A percentile compares a stretch with the other conserved stretches of the same genome.
Evolutionary conservation across 139 green algal genomes (phyloP).

Genomic region (Eudorina sp.): DNA sequence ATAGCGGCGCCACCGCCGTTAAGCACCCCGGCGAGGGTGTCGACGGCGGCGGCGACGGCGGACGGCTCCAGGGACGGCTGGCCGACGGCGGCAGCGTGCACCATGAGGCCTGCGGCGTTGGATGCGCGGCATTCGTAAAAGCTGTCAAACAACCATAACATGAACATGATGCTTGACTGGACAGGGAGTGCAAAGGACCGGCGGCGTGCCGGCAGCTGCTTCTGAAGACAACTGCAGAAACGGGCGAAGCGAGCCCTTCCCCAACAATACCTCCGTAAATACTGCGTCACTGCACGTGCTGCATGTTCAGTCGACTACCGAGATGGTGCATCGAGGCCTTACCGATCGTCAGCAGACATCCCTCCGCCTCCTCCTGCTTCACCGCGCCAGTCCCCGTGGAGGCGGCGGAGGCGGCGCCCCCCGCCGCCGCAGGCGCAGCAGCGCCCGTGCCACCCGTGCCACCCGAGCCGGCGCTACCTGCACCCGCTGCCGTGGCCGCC

Average conservation of each 20-base stretch:
- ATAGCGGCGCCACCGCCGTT: slow-evolving; percentile 48
- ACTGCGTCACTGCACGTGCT: too few species aligned
- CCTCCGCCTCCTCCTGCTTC: slow-evolving; percentile 67
- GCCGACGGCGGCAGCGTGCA: background rate
- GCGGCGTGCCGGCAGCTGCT: too few species aligned
- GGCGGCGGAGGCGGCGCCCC: background rate
- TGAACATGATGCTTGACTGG: too few species aligned
- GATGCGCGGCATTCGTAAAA: too few species aligned
- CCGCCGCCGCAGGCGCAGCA: background rate
- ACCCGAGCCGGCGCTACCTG: background rate
- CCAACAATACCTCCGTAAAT: too few species aligned
- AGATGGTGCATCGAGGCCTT: too few species aligned
- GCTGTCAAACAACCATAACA: too few species aligned
- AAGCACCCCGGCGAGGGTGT: background rate
- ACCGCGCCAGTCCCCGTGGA: background rate
- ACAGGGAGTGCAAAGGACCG: too few species aligned
- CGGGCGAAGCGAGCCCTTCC: too few species aligned
- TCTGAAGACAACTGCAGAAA: too few species aligned
- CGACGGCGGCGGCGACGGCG: background rate
- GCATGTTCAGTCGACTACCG: too few species aligned
- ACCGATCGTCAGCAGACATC: slow-evolving; percentile 59
- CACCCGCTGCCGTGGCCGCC: background rate
- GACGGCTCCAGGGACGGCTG: background rate
- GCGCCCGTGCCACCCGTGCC: background rate
- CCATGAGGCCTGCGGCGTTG: slow-evolving; percentile 34